phyloP scores from a whole-genome alignment of 306 rosid genomes.

The Vigna mungo region DNA sequence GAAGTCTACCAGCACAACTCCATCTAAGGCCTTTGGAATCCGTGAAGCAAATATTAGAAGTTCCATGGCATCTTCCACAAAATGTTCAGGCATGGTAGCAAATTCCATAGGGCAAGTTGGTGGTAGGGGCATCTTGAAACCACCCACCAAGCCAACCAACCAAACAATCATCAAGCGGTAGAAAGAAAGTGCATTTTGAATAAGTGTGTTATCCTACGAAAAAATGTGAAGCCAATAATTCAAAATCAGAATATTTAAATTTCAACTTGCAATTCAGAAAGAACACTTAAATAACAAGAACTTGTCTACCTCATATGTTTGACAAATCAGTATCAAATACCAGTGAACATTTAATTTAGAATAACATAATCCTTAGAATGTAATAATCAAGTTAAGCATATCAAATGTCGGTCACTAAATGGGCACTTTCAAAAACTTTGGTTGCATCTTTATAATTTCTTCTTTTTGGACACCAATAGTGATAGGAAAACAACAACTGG shows the following conservation, averaged over 20 bases:
- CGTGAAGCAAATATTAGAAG: conserved; percentile 95
- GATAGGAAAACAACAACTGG: not conserved
- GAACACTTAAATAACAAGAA: conserved; percentile 5
- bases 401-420: not conserved
- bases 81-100: conserved; percentile 97
- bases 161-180: conserved; percentile 91
- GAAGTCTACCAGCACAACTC: conserved; percentile 74
- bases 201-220: conserved; percentile 76
- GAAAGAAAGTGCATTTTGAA: conserved; percentile 83
- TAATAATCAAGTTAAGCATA: not conserved
- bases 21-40: conserved; percentile 96
- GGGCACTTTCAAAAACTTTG: not conserved
- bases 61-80: conserved; percentile 99
- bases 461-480: not conserved
- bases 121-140: conserved; percentile 96
- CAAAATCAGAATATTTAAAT: conserved; percentile 37
- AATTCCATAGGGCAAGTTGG: conserved; percentile 80
- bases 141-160: conserved; percentile 96
- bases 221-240: conserved; percentile 32
- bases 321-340: conserved; percentile 25
- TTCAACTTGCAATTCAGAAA: conserved; percentile 20
- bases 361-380: not conserved
- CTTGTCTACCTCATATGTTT: conserved; percentile 15
- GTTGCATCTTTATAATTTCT: not conserved
- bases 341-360: not conserved